phyloP scores from a whole-genome alignment of 768 basidiomycete species.

The Lyophyllum shimeji region DNA sequence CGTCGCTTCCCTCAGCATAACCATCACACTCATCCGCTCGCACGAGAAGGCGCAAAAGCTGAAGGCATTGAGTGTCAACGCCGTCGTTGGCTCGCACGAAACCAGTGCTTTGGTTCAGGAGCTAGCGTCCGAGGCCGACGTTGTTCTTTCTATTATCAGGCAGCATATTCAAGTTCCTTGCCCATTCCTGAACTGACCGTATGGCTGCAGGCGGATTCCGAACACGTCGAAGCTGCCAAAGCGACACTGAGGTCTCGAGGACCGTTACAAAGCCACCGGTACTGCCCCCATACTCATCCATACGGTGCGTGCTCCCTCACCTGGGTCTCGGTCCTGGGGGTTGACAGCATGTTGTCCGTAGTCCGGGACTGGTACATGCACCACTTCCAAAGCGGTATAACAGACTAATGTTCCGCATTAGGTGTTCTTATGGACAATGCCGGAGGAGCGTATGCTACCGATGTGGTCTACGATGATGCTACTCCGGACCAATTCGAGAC shows the following conservation, averaged over 20 bases:
- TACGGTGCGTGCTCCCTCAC: slow-evolving; percentile 44
- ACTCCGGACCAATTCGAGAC: slow-evolving; percentile 43
- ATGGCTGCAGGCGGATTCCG: slow-evolving; percentile 30
- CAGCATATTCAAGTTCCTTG: not conserved
- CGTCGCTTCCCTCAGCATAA: slow-evolving; percentile 34
- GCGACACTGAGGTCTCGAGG: slow-evolving; percentile 56
- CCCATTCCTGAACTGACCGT: too few species aligned
- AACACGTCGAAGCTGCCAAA: slow-evolving; percentile 40
- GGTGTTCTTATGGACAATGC: slow-evolving; percentile 31
- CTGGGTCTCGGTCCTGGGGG: not conserved
- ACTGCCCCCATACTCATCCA: slow-evolving; percentile 52
- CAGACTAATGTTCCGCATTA: slow-evolving; percentile 10
- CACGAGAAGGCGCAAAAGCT: slow-evolving; percentile 44
- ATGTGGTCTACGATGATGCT: slow-evolving; percentile 47
- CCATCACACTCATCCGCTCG: slow-evolving; percentile 42
- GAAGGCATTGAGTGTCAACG: slow-evolving; percentile 32
- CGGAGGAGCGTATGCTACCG: slow-evolving; percentile 33
- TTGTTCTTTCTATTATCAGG: slow-evolving; percentile 11
- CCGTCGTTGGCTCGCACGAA: slow-evolving; percentile 42
- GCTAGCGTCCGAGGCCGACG: slow-evolving; percentile 35
- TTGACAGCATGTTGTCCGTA: slow-evolving; percentile 15
- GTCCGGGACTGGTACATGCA: slow-evolving; percentile 49
- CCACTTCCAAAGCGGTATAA: not conserved
- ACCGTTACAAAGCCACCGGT: slow-evolving; percentile 39
- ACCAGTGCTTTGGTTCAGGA: slow-evolving; percentile 41